Evolutionary conservation across 1,284 basidiomycete species (phyloP), one percentile per base, ranked within the genome.

Genomic region (Leccinum subrobustum): DNA sequence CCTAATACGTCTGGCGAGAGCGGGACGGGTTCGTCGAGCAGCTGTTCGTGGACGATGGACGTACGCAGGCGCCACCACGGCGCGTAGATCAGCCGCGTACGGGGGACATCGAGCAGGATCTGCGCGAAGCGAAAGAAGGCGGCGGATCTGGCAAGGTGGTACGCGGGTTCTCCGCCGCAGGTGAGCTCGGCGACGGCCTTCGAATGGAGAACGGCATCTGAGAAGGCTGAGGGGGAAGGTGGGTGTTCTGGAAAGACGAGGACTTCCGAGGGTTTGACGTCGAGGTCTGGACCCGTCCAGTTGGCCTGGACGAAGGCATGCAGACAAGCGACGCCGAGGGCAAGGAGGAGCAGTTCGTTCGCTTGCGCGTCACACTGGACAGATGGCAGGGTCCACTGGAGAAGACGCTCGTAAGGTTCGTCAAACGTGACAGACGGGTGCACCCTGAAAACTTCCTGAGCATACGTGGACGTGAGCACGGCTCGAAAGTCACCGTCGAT

Each of bases 221-320:
- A 68, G 2, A 73, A 51, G n/a, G 25, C 25, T 25, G 69, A 39
- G 14, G 71, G 62, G 12, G 23, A 6, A 0, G 42, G 18, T 6
- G 63, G 61, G 56, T 75, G 60, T 63, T 72, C 27, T 37, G 77
- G 68, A 56, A 78, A 68, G 35, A 75, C 68, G 68, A 89, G 75
- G 55, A 88, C 66, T 42, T 86, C 82, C 59, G 81, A 76, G 61
- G 83, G 81, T 65, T 74, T 75, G 70, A 95, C 72, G 63, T 88
- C 79, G 48, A 97, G 81, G 68, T 93, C 84, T 1, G 97, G 97
- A 1, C 97, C 97, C 0, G 96, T 98, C 95, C 95, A 99, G 76
- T 99, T 99, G 39, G 83, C 82, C 75, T 99, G 97, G 0, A 96
- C 81, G 76, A 96, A 99, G 0, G 92, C 86, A 65, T 97, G 93